These are phyloP conservation scores for Xerocomus amazonicus DNA, from an alignment of 1,284 basidiomycete species.

Conservation along the genomic window DNA sequence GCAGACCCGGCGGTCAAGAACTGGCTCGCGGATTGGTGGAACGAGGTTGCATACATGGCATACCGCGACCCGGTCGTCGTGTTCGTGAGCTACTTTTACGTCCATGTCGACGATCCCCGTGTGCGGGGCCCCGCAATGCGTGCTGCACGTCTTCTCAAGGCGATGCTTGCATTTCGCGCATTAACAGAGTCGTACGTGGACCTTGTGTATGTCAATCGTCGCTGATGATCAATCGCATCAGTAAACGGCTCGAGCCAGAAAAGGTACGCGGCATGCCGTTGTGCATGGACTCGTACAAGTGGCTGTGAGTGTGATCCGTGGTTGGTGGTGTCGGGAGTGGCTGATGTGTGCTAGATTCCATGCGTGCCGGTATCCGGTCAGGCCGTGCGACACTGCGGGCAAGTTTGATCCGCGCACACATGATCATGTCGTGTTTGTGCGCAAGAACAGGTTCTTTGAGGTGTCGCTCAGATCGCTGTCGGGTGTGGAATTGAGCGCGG, in stretches of 20 bases:
- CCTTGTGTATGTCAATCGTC: background rate
- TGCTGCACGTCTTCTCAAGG: slow-evolving; percentile 81
- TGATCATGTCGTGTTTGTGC: slow-evolving; percentile 87
- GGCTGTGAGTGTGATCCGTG: slow-evolving; percentile 57
- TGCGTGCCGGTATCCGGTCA: slow-evolving; percentile 79
- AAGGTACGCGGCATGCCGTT: slow-evolving; percentile 79
- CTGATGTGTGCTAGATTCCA: slow-evolving; percentile 65
- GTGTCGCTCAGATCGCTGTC: slow-evolving; percentile 63
- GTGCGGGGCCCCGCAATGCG: slow-evolving; percentile 58
- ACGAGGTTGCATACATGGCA: slow-evolving; percentile 85
- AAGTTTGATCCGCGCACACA: slow-evolving; percentile 78
- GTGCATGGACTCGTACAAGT: slow-evolving; percentile 95
- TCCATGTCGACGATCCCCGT: slow-evolving; percentile 72
- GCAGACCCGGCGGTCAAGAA: slow-evolving; percentile 57
- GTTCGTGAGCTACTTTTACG: slow-evolving; percentile 94
- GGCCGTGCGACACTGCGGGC: slow-evolving; percentile 78
- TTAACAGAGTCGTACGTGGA: slow-evolving; percentile 72
- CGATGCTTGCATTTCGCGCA: slow-evolving; percentile 78
- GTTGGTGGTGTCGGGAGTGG: background rate
- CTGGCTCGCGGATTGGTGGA: slow-evolving; percentile 99
- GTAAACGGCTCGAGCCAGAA: slow-evolving; percentile 86
- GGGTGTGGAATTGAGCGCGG: slow-evolving; percentile 67
- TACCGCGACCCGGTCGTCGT: slow-evolving; percentile 91
- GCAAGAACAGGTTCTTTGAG: slow-evolving; percentile 90
- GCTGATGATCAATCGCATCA: slow-evolving; percentile 26